Evolutionary conservation across 768 basidiomycete species (phyloP).

Genomic region (Artomyces pyxidatus): DNA sequence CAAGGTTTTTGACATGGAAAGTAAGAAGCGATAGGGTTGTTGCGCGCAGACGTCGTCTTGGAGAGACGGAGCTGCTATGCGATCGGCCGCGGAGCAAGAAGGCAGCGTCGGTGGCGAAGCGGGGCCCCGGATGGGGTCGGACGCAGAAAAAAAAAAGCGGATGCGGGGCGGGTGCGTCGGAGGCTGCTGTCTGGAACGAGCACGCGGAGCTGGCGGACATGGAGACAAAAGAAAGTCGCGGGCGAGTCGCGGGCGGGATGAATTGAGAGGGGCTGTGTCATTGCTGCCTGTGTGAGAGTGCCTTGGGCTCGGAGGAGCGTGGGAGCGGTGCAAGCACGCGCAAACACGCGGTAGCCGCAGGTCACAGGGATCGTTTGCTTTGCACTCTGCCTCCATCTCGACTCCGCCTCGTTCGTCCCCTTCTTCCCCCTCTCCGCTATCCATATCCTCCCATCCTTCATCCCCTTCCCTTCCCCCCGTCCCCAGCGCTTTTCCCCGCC

Average conservation of each 20-base stretch:
- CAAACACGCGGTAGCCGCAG: slow-evolving; percentile 15
- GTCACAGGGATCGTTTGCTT: slow-evolving; percentile 11
- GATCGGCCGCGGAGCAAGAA: neutral
- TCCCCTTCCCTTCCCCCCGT: neutral
- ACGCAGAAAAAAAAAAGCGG: too few species aligned
- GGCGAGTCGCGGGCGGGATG: neutral
- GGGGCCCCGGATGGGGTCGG: too few species aligned
- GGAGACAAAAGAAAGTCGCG: neutral
- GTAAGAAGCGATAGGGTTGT: too few species aligned
- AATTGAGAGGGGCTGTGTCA: neutral
- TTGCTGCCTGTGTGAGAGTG: neutral
- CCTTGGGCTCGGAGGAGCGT: neutral
- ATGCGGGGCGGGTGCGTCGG: neutral
- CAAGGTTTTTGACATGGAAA: too few species aligned
- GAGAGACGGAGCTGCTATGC: too few species aligned
- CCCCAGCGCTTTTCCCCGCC: neutral
- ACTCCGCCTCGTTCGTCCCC: neutral
- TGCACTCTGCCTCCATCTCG: slow-evolving; percentile 10
- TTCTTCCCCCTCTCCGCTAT: neutral
- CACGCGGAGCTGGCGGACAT: neutral
- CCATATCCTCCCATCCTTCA: neutral
- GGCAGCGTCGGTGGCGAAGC: neutral
- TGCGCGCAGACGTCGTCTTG: too few species aligned
- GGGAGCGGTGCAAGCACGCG: slow-evolving; percentile 15
- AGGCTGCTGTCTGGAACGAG: neutral